Conservation (phyloP, 768 basidiomycete genomes). For the Lactarius trivialis region DNA sequence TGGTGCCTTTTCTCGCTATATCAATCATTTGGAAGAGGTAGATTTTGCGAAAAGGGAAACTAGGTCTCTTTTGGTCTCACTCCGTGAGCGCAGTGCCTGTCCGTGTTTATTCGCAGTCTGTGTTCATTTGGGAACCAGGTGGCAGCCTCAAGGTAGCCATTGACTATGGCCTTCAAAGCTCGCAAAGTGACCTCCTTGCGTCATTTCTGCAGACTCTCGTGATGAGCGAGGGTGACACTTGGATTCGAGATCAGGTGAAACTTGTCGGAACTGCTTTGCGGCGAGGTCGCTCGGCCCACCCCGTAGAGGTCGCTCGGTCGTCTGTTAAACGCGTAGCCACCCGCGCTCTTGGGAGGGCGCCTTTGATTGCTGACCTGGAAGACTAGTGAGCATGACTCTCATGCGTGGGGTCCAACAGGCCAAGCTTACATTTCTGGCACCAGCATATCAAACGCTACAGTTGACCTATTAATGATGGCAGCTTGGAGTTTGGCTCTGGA, state of each 20-base stretch:
- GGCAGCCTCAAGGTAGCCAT: slow-evolving; percentile 89
- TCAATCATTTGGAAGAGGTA: slow-evolving; percentile 81
- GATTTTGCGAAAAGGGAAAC: slow-evolving; percentile 67
- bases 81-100: slow-evolving; percentile 46
- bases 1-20: slow-evolving; percentile 86
- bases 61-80: slow-evolving; percentile 63
- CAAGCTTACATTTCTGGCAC: background rate
- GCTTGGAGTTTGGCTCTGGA: slow-evolving; percentile 68
- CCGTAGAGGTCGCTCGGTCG: slow-evolving; percentile 66
- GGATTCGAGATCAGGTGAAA: slow-evolving; percentile 69
- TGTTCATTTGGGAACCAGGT: slow-evolving; percentile 35
- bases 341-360: slow-evolving; percentile 72
- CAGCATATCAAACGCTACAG: slow-evolving; percentile 84
- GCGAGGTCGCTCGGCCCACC: slow-evolving; percentile 58
- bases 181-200: slow-evolving; percentile 79
- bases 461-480: slow-evolving; percentile 75
- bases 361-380: slow-evolving; percentile 72
- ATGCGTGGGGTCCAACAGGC: background rate
- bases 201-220: slow-evolving; percentile 92
- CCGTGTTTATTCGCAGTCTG: background rate
- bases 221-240: slow-evolving; percentile 93
- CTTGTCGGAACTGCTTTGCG: slow-evolving; percentile 66
- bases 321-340: slow-evolving; percentile 86
- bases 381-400: slow-evolving; percentile 66
- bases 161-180: slow-evolving; percentile 74